Base-by-base conservation (phyloP, 2,329 filamentous ascomycete genomes). In the Elsinoe necatrix region DNA sequence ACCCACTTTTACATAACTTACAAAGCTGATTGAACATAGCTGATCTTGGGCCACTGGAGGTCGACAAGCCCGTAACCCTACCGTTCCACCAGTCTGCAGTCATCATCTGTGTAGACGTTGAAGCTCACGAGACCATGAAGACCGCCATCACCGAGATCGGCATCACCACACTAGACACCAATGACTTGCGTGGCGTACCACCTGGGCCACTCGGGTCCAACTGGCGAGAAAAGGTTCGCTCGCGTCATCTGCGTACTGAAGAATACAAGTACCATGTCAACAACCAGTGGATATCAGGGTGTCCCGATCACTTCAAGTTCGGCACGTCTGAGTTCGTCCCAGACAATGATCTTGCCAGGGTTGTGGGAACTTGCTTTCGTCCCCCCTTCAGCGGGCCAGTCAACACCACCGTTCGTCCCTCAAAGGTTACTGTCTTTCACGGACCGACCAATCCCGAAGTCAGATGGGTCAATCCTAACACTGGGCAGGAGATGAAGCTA, bases 91-190 rank as follows among this genome's bases (percentile, higher is more conserved):
- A 42, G 67, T 69, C n/a, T 37, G 70, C 73, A 0, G 70, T 95
- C 6, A 86, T 96, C 63, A 75, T 95, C 58, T 83, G 80, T 60
- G 76, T 97, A 43, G 93, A 98, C 64, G 75, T 93, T 29, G 93
- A 98, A 69, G 83, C 85, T 1, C 88, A 84, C 58, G 93, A 98
- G 68, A 71, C 73, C 20, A 75, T 80, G 43, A 80, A 82, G 11
- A 73, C 77, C 31, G 74, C 80, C 11, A 79, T 97, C 58, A 95
- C 91, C 0, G 93, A 98, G 69, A 77, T 98, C 37, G 93, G 93
- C 0, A 76, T 98, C 39, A 85, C 89, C 1, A 84, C 85, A 2
- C 75, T 97, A 0, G 90, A 97, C 67, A 90, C 86, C 0, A 68
- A 72, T 18, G 77, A 81, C 52, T 69, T 89, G 20, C 63, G 71